Conservation (phyloP, 169 alveolate genomes). For the Plasmodium malariae region DNA sequence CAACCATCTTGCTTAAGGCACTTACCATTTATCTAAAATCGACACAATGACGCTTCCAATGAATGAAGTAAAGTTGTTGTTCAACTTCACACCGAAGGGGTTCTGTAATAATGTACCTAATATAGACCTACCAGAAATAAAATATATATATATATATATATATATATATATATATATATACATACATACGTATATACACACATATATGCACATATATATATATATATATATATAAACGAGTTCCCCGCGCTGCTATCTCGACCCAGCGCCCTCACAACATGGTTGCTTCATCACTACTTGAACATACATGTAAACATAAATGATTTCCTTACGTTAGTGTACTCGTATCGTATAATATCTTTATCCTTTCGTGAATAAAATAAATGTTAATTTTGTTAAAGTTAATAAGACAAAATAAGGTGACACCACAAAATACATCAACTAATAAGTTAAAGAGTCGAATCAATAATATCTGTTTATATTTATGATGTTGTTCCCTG, state of each 20-base stretch:
- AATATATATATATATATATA: too few species aligned
- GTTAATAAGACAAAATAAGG: slow-evolving; percentile 4
- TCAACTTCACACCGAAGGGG: slow-evolving; percentile 49
- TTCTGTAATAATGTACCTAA: slow-evolving; percentile 61
- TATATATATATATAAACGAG: too few species aligned
- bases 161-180: not conserved
- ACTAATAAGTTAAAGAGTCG: slow-evolving; percentile 18
- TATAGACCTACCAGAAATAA: slow-evolving; percentile 23
- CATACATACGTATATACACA: too few species aligned
- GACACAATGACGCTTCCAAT: slow-evolving; percentile 61
- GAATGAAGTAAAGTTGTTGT: slow-evolving; percentile 67
- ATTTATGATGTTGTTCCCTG: slow-evolving; percentile 8
- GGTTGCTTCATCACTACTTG: too few species aligned
- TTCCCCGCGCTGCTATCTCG: too few species aligned
- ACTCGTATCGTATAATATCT: slow-evolving; percentile 21
- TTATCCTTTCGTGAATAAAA: slow-evolving; percentile 1
- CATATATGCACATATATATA: too few species aligned
- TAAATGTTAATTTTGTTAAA: slow-evolving; percentile 6
- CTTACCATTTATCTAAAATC: slow-evolving; percentile 59
- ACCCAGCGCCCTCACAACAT: too few species aligned
- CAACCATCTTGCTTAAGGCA: too few species aligned
- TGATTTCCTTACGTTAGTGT: slow-evolving; percentile 55
- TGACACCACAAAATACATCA: slow-evolving; percentile 15
- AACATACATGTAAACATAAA: not conserved
- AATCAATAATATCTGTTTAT: slow-evolving; percentile 45